These are phyloP conservation scores for Aspergillus costaricaensis DNA, from an alignment of 2,329 filamentous ascomycete genomes.

Conservation along the genomic window DNA sequence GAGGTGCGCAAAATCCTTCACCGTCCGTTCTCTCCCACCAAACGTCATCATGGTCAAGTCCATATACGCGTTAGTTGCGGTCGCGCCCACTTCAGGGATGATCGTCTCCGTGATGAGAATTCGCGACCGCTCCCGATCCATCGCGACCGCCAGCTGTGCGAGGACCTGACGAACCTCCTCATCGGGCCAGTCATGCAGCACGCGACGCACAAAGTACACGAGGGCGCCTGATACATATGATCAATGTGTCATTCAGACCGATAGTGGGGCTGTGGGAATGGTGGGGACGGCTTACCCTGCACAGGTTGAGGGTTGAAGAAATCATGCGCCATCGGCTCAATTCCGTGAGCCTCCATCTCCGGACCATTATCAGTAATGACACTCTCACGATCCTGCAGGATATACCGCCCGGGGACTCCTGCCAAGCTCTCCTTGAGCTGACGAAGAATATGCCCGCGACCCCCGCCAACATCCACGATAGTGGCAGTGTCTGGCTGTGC, in stretches of 20 bases:
- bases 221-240: slow-evolving; percentile 20
- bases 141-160: slow-evolving; percentile 21
- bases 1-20: neutral
- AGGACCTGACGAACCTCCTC: slow-evolving; percentile 22
- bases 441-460: slow-evolving; percentile 19
- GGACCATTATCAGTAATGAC: slow-evolving; percentile 18
- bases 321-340: slow-evolving; percentile 23
- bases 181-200: slow-evolving; percentile 34
- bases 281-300: slow-evolving; percentile 16
- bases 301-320: slow-evolving; percentile 27
- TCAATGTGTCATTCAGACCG: no score
- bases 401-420: slow-evolving; percentile 20
- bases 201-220: slow-evolving; percentile 35
- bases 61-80: neutral
- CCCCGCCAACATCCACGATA: slow-evolving; percentile 26
- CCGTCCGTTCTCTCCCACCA: neutral
- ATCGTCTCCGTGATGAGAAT: slow-evolving; percentile 32
- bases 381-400: slow-evolving; percentile 25
- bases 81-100: slow-evolving; percentile 23
- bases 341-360: slow-evolving; percentile 11
- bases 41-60: slow-evolving; percentile 4
- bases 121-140: slow-evolving; percentile 21
- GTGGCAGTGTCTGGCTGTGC: slow-evolving; percentile 17
- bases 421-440: slow-evolving; percentile 17
- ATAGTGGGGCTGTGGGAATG: neutral